phyloP scores from a whole-genome alignment of 2,329 filamentous ascomycete genomes.

The Lasiodiplodia citricola region DNA sequence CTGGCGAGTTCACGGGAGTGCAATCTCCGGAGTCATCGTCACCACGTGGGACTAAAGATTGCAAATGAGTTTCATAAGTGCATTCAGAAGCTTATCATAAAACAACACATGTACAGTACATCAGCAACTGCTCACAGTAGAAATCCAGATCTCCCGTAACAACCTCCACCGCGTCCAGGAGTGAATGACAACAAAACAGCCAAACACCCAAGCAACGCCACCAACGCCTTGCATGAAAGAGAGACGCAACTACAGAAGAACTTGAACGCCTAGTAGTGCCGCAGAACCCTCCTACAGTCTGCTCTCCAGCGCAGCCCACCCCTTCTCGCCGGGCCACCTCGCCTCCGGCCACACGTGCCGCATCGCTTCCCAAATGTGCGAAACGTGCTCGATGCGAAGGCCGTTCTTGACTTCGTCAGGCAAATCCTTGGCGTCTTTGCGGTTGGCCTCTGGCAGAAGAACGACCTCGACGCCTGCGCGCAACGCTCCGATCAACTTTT shows the following conservation, averaged over 20 bases:
- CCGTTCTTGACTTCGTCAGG: conserved; percentile 88
- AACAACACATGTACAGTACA: not conserved
- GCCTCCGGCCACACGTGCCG: conserved; percentile 89
- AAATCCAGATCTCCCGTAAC: not conserved
- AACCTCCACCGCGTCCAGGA: not conserved
- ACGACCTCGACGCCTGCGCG: conserved; percentile 95
- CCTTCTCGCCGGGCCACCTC: conserved; percentile 78
- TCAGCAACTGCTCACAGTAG: not conserved
- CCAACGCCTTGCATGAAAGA: conserved; percentile 20
- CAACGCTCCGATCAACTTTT: conserved; percentile 95
- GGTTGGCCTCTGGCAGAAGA: conserved; percentile 82
- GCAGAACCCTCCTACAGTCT: not conserved
- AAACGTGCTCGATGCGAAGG: conserved; percentile 87
- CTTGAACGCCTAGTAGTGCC: not conserved
- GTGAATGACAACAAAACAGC: not conserved
- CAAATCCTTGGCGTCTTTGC: conserved; percentile 89
- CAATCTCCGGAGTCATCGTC: not conserved
- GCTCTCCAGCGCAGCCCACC: conserved; percentile 63
- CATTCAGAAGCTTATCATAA: conserved; percentile 5
- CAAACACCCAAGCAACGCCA: conserved; percentile 2
- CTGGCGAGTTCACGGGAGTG: not conserved
- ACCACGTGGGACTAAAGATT: not conserved
- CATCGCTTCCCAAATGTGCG: conserved; percentile 94
- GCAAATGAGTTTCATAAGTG: not conserved
- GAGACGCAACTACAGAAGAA: conserved; percentile 1